Conservation (phyloP, 352 stramenopile genomes). For the Phytophthora capsici region DNA sequence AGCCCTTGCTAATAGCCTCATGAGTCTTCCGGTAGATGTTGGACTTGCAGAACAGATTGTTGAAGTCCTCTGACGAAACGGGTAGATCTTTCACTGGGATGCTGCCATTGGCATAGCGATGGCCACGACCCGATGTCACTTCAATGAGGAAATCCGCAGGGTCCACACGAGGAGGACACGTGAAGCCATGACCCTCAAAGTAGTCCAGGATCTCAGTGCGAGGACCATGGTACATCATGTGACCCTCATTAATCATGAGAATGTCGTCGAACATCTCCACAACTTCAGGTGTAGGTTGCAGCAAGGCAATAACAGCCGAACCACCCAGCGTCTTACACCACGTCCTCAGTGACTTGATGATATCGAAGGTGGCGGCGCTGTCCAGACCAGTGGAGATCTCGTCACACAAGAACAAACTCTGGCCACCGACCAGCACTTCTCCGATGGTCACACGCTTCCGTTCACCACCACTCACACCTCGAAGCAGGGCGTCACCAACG, state of each 20-base stretch:
- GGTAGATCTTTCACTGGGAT: slow-evolving; percentile 30
- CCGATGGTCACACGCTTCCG: slow-evolving; percentile 89
- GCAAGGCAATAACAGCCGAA: slow-evolving; percentile 45
- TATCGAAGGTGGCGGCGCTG: slow-evolving; percentile 88
- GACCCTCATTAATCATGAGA: slow-evolving; percentile 91
- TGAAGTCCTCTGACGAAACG: slow-evolving; percentile 47
- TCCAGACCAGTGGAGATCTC: slow-evolving; percentile 95
- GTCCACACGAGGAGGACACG: slow-evolving; percentile 60
- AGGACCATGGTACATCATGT: slow-evolving; percentile 93
- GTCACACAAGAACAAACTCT: slow-evolving; percentile 88
- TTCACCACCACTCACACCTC: slow-evolving; percentile 91
- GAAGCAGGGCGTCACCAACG: slow-evolving; percentile 83
- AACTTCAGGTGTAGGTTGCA: too few species aligned
- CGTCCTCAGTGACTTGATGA: slow-evolving; percentile 68
- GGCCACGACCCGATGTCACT: slow-evolving; percentile 57
- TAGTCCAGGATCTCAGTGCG: slow-evolving; percentile 70
- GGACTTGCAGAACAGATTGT: slow-evolving; percentile 57
- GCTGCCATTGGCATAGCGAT: slow-evolving; percentile 42
- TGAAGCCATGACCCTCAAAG: slow-evolving; percentile 79
- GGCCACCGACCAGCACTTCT: slow-evolving; percentile 88
- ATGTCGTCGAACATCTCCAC: slow-evolving; percentile 95
- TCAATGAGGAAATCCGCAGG: slow-evolving; percentile 69
- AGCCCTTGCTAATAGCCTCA: slow-evolving; percentile 39
- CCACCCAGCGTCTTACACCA: slow-evolving; percentile 45
- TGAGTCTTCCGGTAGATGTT: slow-evolving; percentile 56